Base-by-base conservation (phyloP, 768 basidiomycete species). In the Trichaptum fuscoviolaceum region DNA sequence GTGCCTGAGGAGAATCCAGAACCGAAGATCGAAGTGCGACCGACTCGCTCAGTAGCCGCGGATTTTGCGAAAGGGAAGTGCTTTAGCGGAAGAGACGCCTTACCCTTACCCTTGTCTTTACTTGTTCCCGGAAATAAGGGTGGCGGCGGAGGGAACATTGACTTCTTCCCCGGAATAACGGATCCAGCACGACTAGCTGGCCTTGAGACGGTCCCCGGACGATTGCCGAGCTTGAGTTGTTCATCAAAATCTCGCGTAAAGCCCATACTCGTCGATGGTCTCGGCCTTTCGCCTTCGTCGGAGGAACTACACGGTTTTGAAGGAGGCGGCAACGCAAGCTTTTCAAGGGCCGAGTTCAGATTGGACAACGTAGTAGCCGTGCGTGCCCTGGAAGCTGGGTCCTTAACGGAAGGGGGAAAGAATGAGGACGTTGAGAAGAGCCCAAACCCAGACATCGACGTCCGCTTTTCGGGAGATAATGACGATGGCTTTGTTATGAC, bases 301-400 rank as follows among this genome's bases (percentile, higher is more conserved):
- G 42, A 52, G 42, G 42, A 52, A 12, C 42, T 52, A 52, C 42
- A 52, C 12, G 42, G 42, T 52, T 52, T 52, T 20, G 42, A 52
- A 2, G 89, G 90, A 1, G 87, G 82, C 0, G 87, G 89, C 74
- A 84, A 83, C 27, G 82, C 80, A n/a, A 92, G 79, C 71, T 87
- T 89, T 72, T 91, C 87, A 27, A 93, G 76, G 2, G 91, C 91
- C 68, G 81, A 82, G 9, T 88, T 85, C 17, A 92, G 78, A 6
- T 83, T 89, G 5, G 85, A 85, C n/a, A 92, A 74, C 0, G 88
- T 84, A 4, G 85, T 70, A 12, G 71, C 70, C 0, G 64, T 61
- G 15, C 59, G 59, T 61, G 59, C 59, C 9, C 59, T 25, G 9
- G 30, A 25, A 25, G 59, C 59, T 24, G 24, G 25, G 59, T 61